Percentiles rank a stretch among this genome's conserved stretches.
Conservation (phyloP, 2,329 filamentous ascomycete species). For the Exophiala sp. region DNA sequence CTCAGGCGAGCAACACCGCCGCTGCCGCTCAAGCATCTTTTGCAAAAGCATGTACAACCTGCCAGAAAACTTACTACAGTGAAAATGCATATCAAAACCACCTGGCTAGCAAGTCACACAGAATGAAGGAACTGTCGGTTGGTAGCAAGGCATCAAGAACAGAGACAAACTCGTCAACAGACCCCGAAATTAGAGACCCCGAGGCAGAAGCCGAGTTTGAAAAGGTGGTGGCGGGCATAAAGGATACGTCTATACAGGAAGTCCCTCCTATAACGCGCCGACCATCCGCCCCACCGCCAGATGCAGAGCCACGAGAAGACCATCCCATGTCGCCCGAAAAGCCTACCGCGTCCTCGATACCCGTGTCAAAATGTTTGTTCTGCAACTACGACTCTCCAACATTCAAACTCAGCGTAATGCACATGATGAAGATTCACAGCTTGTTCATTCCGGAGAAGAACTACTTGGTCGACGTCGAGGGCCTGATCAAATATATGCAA, state of each 20-base stretch:
- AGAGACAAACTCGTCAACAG: slow-evolving; percentile 51
- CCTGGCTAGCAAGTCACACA: slow-evolving; percentile 85
- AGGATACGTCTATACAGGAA: slow-evolving; percentile 58
- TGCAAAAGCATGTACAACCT: slow-evolving; percentile 76
- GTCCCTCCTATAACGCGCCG: slow-evolving; percentile 44
- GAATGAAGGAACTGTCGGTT: slow-evolving; percentile 56
- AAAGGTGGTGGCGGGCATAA: slow-evolving; percentile 72
- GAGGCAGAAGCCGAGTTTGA: slow-evolving; percentile 58
- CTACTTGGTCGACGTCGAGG: slow-evolving; percentile 78
- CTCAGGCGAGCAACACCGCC: slow-evolving; percentile 77
- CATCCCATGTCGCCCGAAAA: slow-evolving; percentile 37
- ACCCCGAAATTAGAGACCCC: slow-evolving; percentile 38
- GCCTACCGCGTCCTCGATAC: slow-evolving; percentile 34
- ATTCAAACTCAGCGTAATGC: slow-evolving; percentile 69
- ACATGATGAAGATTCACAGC: slow-evolving; percentile 70
- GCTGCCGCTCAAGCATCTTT: slow-evolving; percentile 86
- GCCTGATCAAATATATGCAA: slow-evolving; percentile 73
- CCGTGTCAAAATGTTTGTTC: slow-evolving; percentile 69
- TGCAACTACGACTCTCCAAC: slow-evolving; percentile 83
- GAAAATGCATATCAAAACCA: slow-evolving; percentile 96
- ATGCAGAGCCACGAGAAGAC: slow-evolving; percentile 32
- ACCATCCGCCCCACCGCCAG: slow-evolving; percentile 40
- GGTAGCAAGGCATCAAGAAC: slow-evolving; percentile 42
- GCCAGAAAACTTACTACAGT: slow-evolving; percentile 91
- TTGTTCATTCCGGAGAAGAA: slow-evolving; percentile 92